These are phyloP conservation scores for Entophlyctis helioformis DNA, from an alignment of 192 early-diverging fungal genomes.

Conservation along the genomic window DNA sequence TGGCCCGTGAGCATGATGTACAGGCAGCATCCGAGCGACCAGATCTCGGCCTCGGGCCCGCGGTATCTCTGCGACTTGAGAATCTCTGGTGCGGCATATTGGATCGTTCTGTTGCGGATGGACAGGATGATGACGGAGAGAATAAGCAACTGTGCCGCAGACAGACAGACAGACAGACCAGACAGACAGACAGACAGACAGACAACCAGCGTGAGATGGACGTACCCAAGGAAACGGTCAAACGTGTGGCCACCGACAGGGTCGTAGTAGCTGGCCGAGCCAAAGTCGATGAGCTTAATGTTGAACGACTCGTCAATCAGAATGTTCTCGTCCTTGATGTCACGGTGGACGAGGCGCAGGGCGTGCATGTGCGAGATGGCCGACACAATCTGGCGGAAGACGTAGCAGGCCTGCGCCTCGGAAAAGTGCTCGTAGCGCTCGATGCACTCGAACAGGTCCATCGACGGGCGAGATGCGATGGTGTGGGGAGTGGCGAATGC, in stretches of 20 bases:
- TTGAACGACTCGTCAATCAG: constrained; percentile 32
- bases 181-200: too few relatives aligned
- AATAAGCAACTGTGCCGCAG: too few relatives aligned
- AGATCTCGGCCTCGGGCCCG: constrained; percentile 42
- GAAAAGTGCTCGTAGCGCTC: constrained; percentile 26
- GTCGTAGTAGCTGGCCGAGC: constrained; percentile 24
- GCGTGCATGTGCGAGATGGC: constrained; percentile 30
- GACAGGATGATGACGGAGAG: too few relatives aligned
- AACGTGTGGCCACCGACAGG: constrained; percentile 13
- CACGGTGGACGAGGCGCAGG: constrained; percentile 34
- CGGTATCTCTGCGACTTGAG: constrained; percentile 29
- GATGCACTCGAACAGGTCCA: constrained; percentile 46
- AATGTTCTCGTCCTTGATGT: constrained; percentile 53
- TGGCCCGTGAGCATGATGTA: constrained; percentile 44
- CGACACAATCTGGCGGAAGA: constrained; percentile 25
- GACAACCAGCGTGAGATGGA: neutral
- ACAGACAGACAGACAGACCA: too few relatives aligned
- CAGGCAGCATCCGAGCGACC: constrained; percentile 42
- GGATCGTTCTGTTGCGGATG: too few relatives aligned
- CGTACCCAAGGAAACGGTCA: constrained; percentile 23
- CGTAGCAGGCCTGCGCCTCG: constrained; percentile 11
- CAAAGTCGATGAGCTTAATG: constrained; percentile 48
- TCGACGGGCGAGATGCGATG: constrained; percentile 6
- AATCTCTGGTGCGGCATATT: constrained; percentile 46
- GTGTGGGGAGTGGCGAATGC: neutral